phyloP scores from a whole-genome alignment of 495 filamentous ascomycete species.

The Hypomontagnella monticulosa region DNA sequence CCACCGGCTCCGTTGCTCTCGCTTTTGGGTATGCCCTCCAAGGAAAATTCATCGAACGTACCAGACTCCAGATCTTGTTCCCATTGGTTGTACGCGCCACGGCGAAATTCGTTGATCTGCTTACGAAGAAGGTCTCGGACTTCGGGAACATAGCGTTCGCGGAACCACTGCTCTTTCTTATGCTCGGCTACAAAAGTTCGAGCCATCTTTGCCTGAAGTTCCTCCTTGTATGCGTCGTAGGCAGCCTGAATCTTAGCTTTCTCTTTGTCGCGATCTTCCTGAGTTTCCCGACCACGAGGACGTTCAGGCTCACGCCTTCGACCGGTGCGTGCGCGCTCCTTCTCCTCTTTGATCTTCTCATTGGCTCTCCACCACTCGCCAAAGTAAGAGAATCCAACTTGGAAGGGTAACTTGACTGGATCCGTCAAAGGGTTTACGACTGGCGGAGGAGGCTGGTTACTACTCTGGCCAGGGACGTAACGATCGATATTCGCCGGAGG shows the following conservation, averaged over 20 bases:
- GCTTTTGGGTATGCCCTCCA: constrained; percentile 94
- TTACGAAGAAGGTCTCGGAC: constrained; percentile 73
- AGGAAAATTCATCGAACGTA: constrained; percentile 89
- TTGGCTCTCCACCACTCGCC: constrained; percentile 96
- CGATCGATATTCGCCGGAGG: constrained; percentile 85
- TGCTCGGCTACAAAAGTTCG: constrained; percentile 87
- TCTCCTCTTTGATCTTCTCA: constrained; percentile 85
- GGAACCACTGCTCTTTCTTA: constrained; percentile 97
- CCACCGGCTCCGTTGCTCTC: constrained; percentile 90
- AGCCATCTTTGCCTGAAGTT: constrained; percentile 90
- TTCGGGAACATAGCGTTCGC: constrained; percentile 89
- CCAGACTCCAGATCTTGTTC: constrained; percentile 82
- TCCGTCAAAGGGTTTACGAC: constrained; percentile 79
- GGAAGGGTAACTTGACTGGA: constrained; percentile 84
- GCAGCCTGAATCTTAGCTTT: constrained; percentile 88
- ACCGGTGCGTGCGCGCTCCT: constrained; percentile 78
- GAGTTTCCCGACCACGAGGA: constrained; percentile 76
- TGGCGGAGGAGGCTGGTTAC: constrained; percentile 61
- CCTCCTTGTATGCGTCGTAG: constrained; percentile 94
- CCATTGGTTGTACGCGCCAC: constrained; percentile 81
- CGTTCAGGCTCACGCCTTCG: constrained; percentile 75
- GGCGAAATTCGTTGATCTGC: constrained; percentile 78
- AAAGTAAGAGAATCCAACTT: constrained; percentile 96
- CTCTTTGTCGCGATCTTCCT: constrained; percentile 89
- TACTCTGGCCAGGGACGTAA: constrained; percentile 89